Percentiles rank a stretch among this genome's conserved stretches.
Evolutionary conservation across 164 flowering plant genomes (phyloP).

Genomic region (Magnolia kwangsiensis): DNA sequence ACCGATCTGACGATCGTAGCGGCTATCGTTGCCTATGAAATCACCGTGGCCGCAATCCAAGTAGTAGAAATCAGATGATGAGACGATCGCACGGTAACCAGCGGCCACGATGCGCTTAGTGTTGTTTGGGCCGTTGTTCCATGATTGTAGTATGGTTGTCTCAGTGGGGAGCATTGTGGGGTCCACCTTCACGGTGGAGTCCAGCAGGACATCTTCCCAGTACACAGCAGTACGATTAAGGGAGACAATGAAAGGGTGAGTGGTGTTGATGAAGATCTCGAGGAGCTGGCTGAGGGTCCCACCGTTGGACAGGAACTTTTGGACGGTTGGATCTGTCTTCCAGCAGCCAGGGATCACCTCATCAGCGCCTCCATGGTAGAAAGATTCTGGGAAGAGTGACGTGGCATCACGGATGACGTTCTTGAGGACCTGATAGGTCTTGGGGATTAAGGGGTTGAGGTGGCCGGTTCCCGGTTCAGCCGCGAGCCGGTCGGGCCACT

Average conservation of each 20-base stretch:
- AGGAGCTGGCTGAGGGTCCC: constrained; percentile 74
- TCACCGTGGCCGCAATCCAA: constrained; percentile 91
- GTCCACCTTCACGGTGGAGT: constrained; percentile 37
- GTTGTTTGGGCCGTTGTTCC: constrained; percentile 82
- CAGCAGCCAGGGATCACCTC: constrained; percentile 83
- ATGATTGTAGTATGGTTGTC: constrained; percentile 65
- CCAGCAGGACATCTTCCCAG: constrained; percentile 86
- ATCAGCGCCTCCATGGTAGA: constrained; percentile 81
- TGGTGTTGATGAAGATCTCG: constrained; percentile 57
- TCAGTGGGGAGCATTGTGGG: constrained; percentile 46
- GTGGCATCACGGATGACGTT: constrained; percentile 54
- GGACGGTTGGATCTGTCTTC: constrained; percentile 63
- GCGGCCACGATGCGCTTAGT: constrained; percentile 58
- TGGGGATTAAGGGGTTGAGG: constrained; percentile 73
- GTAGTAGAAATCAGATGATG: constrained; percentile 78
- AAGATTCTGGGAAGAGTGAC: constrained; percentile 66
- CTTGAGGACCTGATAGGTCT: constrained; percentile 64
- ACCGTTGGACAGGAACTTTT: constrained; percentile 38
- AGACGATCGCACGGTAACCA: constrained; percentile 79
- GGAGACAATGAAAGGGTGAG: constrained; percentile 61
- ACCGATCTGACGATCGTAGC: constrained; percentile 35
- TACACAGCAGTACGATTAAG: constrained; percentile 62
- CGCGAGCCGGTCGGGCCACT: constrained; percentile 67
- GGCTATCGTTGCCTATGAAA: constrained; percentile 69
- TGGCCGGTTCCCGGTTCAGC: constrained; percentile 96